Evolutionary conservation across 495 filamentous ascomycete genomes (phyloP), one percentile per base, ranked within the genome.

Genomic region (Delitschia confertaspora): DNA sequence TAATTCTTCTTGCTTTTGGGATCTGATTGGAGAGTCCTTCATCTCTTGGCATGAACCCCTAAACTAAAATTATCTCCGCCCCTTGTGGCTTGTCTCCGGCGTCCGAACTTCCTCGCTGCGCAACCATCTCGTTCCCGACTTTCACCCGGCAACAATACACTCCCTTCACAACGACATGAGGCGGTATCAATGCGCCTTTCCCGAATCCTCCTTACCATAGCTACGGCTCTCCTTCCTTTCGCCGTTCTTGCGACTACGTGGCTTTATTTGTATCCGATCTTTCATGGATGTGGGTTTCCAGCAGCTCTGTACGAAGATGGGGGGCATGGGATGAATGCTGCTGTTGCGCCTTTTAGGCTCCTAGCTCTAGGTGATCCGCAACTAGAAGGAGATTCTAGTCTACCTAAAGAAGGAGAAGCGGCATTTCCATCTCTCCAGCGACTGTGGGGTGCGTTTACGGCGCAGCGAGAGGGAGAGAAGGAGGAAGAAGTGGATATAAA

Each of bases 291-390:
- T 70, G 76, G 75, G 32, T 95, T 96, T 63, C 84, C 86, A 18
- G 57, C 78, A 6, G 70, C 78, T 7, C 14, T n/a, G n/a, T n/a
- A n/a, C n/a, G n/a, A n/a, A n/a, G n/a, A n/a, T n/a, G n/a, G n/a
- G n/a, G n/a, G n/a, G n/a, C n/a, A n/a, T n/a, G n/a, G n/a, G n/a
- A n/a, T n/a, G n/a, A n/a, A n/a, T n/a, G 10, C 18, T 18, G 11
- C 14, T 9, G 10, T 62, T 49, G 86, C 78, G 10, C 83, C 82
- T 3, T 95, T 98, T 63, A 73, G 91, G 21, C 78, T 98, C 3
- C 81, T 98, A 18, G 78, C 86, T 9, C 78, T 98, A 32, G 91
- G 82, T 43, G 91, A 98, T 66, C 91, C 91, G 0, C 91, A 98
- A 59, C 74, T 98, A 19, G 91, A 98, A 63, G 91, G 91, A 53